Base-by-base conservation (phyloP, 2,329 filamentous ascomycete genomes). In the Phyllosticta paracitricarpa region DNA sequence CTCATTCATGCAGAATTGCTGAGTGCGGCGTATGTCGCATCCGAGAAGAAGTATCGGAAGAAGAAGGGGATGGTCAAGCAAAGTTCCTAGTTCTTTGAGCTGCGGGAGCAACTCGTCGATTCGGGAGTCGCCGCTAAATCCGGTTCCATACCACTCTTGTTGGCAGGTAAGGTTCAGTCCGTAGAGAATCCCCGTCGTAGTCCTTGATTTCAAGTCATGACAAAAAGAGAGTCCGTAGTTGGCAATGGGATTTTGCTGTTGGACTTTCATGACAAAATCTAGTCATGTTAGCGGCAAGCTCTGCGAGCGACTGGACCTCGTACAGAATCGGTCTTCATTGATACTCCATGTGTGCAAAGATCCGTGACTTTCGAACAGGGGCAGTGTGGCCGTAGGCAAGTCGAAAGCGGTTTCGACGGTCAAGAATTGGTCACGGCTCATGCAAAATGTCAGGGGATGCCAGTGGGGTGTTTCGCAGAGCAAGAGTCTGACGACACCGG, bases 141-240 rank as follows among this genome's bases (percentile, higher is more conserved):
- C 35, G 17, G 3, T 22, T 30, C 26, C 54, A 17, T 40, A 40
- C 33, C 33, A 40, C 33, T 40, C 33, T 10, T 17, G 54, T 35
- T 33, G 25, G 10, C 54, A 26, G 14, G 17, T 2, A 22, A 55
- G 24, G 56, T 51, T 25, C 5, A 19, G 52, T 10, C 58, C 58
- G 35, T 56, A 60, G 53, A 60, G 24, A 40, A 60, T 33, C 25
- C 52, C 58, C 26, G 58, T 60, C 17, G 58, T 60, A 35, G 28
- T 56, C 22, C 30, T 35, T 1, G 58, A 33, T 14, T 56, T 26
- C 7, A 60, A 33, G 58, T 55, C 33, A 22, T 60, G 58, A 19
- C 17, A 22, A 26, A 60, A 33, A 6, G 58, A 60, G 24, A 60
- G 58, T 35, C 53, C 30, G 33, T 19, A n/a, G 33, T 22, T 19